Evolutionary conservation across 2,329 filamentous ascomycete species (phyloP).

Genomic region (Thermothelomyces thermophilus): DNA sequence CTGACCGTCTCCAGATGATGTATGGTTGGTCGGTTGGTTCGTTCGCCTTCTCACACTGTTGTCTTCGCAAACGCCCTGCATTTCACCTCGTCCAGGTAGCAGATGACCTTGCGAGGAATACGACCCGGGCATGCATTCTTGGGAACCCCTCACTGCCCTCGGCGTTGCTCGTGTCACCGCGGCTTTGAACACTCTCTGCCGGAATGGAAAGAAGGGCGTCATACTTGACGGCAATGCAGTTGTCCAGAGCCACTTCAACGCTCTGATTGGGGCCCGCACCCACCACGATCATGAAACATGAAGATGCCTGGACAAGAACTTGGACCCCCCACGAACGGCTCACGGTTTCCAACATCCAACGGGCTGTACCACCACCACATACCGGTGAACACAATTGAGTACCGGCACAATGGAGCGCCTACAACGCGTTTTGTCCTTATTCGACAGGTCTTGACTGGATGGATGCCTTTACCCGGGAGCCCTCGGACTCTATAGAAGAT

Average conservation of each 20-base stretch:
- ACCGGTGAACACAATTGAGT: slow-evolving; percentile 15
- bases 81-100: background rate
- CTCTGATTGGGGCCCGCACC: slow-evolving; percentile 20
- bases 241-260: background rate
- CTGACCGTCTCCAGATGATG: background rate
- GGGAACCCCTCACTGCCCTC: slow-evolving; percentile 23
- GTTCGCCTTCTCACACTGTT: slow-evolving; percentile 7
- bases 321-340: background rate
- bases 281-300: background rate
- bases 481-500: too few relatives aligned
- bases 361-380: slow-evolving; percentile 6
- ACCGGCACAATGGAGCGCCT: too few relatives aligned
- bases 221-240: slow-evolving; percentile 14
- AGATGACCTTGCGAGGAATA: background rate
- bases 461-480: too few relatives aligned
- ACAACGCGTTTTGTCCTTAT: too few relatives aligned
- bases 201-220: slow-evolving; percentile 1
- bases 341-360: background rate
- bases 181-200: background rate
- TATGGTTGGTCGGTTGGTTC: slow-evolving; percentile 3
- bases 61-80: background rate
- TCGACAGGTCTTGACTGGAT: too few relatives aligned
- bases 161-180: slow-evolving; percentile 4
- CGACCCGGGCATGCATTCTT: slow-evolving; percentile 16
- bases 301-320: background rate